phyloP scores from a whole-genome alignment of 2,329 filamentous ascomycete genomes.

The Rosellinia necatrix region DNA sequence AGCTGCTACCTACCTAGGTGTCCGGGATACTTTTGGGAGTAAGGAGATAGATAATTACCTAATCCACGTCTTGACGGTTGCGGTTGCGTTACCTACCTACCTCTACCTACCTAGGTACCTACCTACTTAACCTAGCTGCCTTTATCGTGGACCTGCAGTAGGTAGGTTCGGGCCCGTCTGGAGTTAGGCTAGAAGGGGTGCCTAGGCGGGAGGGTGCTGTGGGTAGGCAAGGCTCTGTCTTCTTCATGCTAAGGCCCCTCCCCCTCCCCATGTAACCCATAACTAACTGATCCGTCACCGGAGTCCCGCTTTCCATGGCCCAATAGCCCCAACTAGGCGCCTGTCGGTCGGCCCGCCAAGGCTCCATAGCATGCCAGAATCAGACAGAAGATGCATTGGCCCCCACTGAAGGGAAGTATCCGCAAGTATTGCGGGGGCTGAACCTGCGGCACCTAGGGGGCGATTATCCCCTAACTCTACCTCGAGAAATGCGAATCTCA shows the following conservation, averaged over 20 bases:
- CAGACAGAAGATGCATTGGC: constrained; percentile 18
- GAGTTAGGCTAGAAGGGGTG: too few relatives aligned
- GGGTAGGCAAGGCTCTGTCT: not conserved
- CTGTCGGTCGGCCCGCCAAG: not conserved
- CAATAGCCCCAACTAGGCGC: not conserved
- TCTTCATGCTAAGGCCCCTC: too few relatives aligned
- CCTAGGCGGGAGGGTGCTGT: not conserved
- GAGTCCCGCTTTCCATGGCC: constrained; percentile 8
- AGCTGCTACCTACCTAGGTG: too few relatives aligned
- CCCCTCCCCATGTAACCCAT: too few relatives aligned
- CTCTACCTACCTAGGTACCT: too few relatives aligned
- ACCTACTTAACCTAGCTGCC: too few relatives aligned
- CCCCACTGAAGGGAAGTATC: constrained; percentile 24
- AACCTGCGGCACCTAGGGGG: constrained; percentile 9
- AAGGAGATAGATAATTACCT: too few relatives aligned
- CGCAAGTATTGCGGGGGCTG: constrained; percentile 34
- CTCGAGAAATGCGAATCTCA: not conserved
- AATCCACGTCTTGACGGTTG: too few relatives aligned
- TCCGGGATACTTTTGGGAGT: too few relatives aligned
- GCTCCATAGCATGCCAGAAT: constrained; percentile 28
- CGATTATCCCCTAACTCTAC: not conserved
- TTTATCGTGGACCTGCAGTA: too few relatives aligned
- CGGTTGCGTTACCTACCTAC: too few relatives aligned
- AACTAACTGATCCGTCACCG: constrained; percentile 12
- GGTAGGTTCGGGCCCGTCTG: too few relatives aligned